Evolutionary conservation across 345 rosid genomes (phyloP).

Genomic region (Draba incana): DNA sequence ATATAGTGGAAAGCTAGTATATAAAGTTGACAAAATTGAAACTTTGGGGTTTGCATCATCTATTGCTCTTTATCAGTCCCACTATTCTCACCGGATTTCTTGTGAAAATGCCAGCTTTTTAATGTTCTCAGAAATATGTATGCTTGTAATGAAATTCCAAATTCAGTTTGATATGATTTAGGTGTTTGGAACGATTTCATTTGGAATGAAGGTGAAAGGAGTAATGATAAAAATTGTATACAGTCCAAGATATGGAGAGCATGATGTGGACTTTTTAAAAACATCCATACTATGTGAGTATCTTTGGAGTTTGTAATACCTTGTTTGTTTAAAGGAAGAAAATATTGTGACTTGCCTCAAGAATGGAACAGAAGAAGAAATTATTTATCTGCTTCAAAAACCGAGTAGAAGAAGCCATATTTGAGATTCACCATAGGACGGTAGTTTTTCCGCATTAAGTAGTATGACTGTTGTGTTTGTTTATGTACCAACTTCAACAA

Average conservation of each 20-base stretch:
- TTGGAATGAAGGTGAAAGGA: neutral
- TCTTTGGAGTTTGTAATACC: neutral
- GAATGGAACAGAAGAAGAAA: neutral
- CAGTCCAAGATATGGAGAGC: neutral
- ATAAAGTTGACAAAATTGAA: no score
- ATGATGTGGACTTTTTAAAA: neutral
- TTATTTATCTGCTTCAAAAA: neutral
- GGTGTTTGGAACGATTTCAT: no score
- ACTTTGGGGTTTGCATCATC: no score
- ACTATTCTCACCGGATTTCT: no score
- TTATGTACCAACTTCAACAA: no score
- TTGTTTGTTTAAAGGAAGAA: neutral
- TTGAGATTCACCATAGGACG: no score
- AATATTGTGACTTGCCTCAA: neutral
- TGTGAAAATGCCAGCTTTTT: no score
- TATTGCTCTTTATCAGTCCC: no score
- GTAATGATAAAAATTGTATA: constrained; percentile 1
- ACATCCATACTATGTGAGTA: neutral
- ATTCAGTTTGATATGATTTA: no score
- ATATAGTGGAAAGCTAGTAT: no score
- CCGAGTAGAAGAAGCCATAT: neutral
- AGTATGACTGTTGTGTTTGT: neutral
- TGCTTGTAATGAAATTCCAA: no score
- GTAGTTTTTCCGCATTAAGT: neutral
- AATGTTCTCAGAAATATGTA: no score